Conservation (phyloP, 2,329 filamentous ascomycete species). For the Periconia sp. region DNA sequence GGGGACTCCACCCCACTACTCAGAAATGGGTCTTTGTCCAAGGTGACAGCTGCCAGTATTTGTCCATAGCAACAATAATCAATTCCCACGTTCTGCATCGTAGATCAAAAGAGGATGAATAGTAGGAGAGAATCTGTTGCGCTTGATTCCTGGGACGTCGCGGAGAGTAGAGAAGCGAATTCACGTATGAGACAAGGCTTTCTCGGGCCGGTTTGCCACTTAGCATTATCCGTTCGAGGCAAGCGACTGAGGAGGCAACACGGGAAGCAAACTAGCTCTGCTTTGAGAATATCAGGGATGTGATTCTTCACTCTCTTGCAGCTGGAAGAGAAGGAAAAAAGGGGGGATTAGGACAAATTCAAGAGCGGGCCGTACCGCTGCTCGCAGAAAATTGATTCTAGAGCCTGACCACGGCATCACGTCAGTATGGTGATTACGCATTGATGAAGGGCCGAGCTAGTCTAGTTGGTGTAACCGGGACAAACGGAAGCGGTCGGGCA, state of each 20-base stretch:
- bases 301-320: too few species aligned
- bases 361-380: constrained; percentile 26
- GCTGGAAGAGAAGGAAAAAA: not conserved
- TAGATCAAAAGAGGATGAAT: too few species aligned
- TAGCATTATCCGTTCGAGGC: constrained; percentile 4
- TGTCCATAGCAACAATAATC: too few species aligned
- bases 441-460: constrained; percentile 24
- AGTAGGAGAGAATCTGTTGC: too few species aligned
- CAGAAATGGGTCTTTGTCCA: constrained; percentile 1
- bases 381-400: constrained; percentile 27
- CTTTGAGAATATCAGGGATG: too few species aligned
- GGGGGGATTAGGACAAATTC: not conserved
- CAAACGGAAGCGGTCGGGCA: constrained; percentile 19
- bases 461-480: constrained; percentile 31
- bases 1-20: constrained; percentile 10
- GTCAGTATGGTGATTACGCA: constrained; percentile 21
- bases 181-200: constrained; percentile 6
- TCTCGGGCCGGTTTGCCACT: constrained; percentile 10
- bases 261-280: not conserved
- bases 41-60: constrained; percentile 24
- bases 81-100: too few species aligned
- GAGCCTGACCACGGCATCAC: constrained; percentile 26
- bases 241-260: constrained; percentile 1
- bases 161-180: not conserved
- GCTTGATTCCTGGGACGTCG: too few species aligned